Conservation (phyloP, 176 grass and related monocot species). For the Hordeum vulgare region MorexV3_pseudomolecules_assembly NC_058520.1:501071902-501072401, state of each 20-base stretch:
- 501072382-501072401: slow-evolving; percentile 87
- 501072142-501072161: slow-evolving; percentile 81
- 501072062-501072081: slow-evolving; percentile 72
- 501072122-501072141: slow-evolving; percentile 71
- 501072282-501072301: slow-evolving; percentile 96
- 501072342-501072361: slow-evolving; percentile 97
- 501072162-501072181: slow-evolving; percentile 95
- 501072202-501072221: slow-evolving; percentile 72
- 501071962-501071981: slow-evolving; percentile 76
- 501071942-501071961: slow-evolving; percentile 52
- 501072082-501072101: slow-evolving; percentile 74
- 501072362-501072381: slow-evolving; percentile 97
- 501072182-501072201: slow-evolving; percentile 94
- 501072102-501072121: slow-evolving; percentile 64
- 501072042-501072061: slow-evolving; percentile 61
- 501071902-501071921: slow-evolving; percentile 93
- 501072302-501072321: slow-evolving; percentile 49
- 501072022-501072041: slow-evolving; percentile 48
- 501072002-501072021: slow-evolving; percentile 73
- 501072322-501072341: slow-evolving; percentile 97
- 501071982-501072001: slow-evolving; percentile 63
- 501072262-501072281: slow-evolving; percentile 87
- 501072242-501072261: slow-evolving; percentile 75
- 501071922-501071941: slow-evolving; percentile 70
- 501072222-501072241: slow-evolving; percentile 55